Evolutionary conservation across 129 eudicot genomes (phyloP).

Genomic region (Arctium lappa): DNA sequence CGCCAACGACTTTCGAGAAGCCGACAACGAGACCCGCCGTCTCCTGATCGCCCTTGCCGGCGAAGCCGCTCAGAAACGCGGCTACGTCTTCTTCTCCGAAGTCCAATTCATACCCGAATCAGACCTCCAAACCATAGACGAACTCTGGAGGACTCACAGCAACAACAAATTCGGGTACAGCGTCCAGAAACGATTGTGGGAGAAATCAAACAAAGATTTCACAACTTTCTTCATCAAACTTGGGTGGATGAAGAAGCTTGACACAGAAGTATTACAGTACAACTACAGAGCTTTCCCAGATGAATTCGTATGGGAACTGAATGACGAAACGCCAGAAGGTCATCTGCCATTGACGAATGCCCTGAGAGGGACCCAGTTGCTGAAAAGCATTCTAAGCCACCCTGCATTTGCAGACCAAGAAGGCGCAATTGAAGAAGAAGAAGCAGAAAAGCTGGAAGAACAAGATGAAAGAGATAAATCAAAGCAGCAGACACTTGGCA

Average conservation of each 20-base stretch:
- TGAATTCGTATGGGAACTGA: conserved; percentile 73
- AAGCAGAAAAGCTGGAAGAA: neutral
- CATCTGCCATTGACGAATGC: conserved; percentile 95
- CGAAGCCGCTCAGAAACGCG: conserved; percentile 66
- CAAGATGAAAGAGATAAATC: neutral
- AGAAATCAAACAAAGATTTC: conserved; percentile 53
- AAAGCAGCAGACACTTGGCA: conserved; percentile 31
- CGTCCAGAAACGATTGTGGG: conserved; percentile 67
- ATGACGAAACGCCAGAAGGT: conserved; percentile 63
- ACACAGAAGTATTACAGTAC: conserved; percentile 67
- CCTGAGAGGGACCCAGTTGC: conserved; percentile 72
- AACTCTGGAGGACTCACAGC: conserved; percentile 59
- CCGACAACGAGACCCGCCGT: conserved; percentile 95
- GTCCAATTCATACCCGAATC: conserved; percentile 58
- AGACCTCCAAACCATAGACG: conserved; percentile 59
- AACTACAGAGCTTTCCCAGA: conserved; percentile 78
- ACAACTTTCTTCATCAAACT: conserved; percentile 62
- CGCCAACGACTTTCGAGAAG: conserved; percentile 58
- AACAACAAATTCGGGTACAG: conserved; percentile 68
- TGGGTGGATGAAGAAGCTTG: conserved; percentile 95
- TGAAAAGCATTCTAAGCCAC: conserved; percentile 54
- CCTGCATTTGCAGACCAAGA: conserved; percentile 59
- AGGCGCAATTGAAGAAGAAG: conserved; percentile 20
- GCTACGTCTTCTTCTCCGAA: conserved; percentile 95
- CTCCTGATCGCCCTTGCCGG: conserved; percentile 82